Evolutionary conservation across 805 yeast species (phyloP), one percentile per base, ranked within the genome.

Genomic region (Metschnikowia orientalis): DNA sequence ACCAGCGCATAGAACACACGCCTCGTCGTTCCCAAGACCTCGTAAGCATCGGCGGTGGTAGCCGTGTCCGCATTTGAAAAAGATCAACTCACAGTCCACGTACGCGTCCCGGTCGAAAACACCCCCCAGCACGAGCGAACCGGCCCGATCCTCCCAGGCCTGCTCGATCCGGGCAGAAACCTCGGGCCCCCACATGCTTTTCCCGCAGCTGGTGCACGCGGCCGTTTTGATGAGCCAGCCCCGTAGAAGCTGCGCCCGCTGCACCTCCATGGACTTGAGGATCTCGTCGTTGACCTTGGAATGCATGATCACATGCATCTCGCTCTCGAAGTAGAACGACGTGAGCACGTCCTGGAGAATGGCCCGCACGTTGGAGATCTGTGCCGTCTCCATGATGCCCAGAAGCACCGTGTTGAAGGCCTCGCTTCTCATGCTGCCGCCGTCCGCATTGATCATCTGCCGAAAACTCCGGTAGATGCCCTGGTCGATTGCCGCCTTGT

Each of bases 181-280:
- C 2, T 76, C 75, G 2, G 73, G 54, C 0, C 96, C 95, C 78
- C 88, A 80, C 20, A 88, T 59, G 13, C 62, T 61, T 41, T 77
- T 77, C 1, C 86, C 89, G 56, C 97, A 89, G 0, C 81, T 73
- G 21, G 81, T 81, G 54, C 97, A 89, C 29, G 69, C 75, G 17
- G 58, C 60, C 1, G 67, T 44, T n/a, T 38, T 51, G 3, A 64
- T 48, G 6, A 44, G 28, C 87, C 94, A 81, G 0, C 96, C 97
- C 22, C 60, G 54, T 1, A 64, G 44, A 14, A 71, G 61, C 20
- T 65, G 61, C 2, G 46, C 40, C 8, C 71, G 62, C 8, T 81
- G 58, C 2, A 48, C 42, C 8, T 62, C 50, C 51, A 79, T 57
- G 38, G 71, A 68, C 13, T 58, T 58, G 44, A 61, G 70, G 1